phyloP scores from a whole-genome alignment of 441 rosid species.

The Adansonia gregorii region DNA sequence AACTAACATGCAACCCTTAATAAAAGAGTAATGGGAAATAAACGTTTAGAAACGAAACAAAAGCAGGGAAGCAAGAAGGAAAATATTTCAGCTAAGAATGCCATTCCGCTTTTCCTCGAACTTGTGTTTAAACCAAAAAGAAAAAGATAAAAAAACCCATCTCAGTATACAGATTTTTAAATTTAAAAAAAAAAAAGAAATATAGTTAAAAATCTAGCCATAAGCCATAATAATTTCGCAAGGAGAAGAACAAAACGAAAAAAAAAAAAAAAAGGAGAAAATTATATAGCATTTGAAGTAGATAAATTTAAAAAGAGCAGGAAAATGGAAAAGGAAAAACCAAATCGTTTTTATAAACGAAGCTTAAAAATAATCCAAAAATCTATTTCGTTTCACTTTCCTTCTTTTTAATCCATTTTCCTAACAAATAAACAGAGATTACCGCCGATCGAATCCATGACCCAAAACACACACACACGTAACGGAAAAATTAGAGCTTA shows the following conservation, averaged over 20 bases:
- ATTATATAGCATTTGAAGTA: not conserved
- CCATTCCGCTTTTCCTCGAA: not conserved
- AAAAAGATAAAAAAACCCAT: not conserved
- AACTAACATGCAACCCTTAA: not conserved
- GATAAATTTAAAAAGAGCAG: not conserved
- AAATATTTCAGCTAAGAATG: slow-evolving; percentile 11
- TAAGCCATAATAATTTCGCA: not conserved
- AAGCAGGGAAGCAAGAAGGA: not conserved
- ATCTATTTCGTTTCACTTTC: not conserved
- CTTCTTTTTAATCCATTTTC: slow-evolving; percentile 9
- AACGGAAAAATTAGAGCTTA: slow-evolving; percentile 28
- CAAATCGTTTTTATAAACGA: not conserved
- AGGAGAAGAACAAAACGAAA: not conserved
- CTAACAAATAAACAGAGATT: slow-evolving; percentile 23
- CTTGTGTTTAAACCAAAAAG: not conserved
- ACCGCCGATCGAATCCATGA: not conserved
- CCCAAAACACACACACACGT: not conserved
- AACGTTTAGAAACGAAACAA: not conserved
- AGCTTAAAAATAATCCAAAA: not conserved
- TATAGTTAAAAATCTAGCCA: not conserved
- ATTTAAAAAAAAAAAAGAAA: not conserved
- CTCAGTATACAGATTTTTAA: not conserved
- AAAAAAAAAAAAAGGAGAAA: not conserved
- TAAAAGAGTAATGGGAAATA: not conserved
- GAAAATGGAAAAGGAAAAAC: not conserved